Evolutionary conservation across 2,329 filamentous ascomycete species (phyloP).

Genomic region (Aureobasidium zeae): DNA sequence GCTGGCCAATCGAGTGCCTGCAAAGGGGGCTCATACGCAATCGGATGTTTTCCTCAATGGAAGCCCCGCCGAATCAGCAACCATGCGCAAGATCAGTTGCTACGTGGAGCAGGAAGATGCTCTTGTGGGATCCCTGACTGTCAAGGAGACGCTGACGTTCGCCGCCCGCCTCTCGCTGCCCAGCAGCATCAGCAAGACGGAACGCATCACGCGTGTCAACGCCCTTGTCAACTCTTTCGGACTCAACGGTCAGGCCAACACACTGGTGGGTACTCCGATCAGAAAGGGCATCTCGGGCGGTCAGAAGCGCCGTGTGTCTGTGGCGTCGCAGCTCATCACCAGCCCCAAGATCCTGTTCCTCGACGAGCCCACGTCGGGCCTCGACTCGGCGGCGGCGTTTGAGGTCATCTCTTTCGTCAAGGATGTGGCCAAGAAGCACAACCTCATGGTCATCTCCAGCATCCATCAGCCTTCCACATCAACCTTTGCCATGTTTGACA

Average conservation of each 20-base stretch:
- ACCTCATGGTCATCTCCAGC: slow-evolving; percentile 68
- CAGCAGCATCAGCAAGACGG: slow-evolving; percentile 43
- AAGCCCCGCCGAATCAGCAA: slow-evolving; percentile 39
- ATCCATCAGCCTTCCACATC: slow-evolving; percentile 79
- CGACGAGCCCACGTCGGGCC: slow-evolving; percentile 74
- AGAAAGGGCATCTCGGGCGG: slow-evolving; percentile 76
- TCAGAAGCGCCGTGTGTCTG: slow-evolving; percentile 71
- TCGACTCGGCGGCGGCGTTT: slow-evolving; percentile 67
- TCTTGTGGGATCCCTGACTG: slow-evolving; percentile 69
- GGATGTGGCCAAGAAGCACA: slow-evolving; percentile 55
- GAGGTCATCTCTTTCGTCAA: slow-evolving; percentile 70
- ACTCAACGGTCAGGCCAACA: slow-evolving; percentile 57
- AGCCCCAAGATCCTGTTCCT: slow-evolving; percentile 72
- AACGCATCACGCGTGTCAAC: slow-evolving; percentile 55
- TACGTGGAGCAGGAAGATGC: slow-evolving; percentile 88
- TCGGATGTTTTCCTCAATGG: slow-evolving; percentile 58
- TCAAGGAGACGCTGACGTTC: slow-evolving; percentile 70
- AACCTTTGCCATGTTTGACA: slow-evolving; percentile 74
- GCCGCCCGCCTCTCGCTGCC: slow-evolving; percentile 58
- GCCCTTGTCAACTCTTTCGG: slow-evolving; percentile 64
- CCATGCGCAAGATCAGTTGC: slow-evolving; percentile 57
- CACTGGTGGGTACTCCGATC: slow-evolving; percentile 71
- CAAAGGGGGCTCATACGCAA: slow-evolving; percentile 44
- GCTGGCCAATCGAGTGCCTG: slow-evolving; percentile 54
- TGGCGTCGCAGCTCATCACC: slow-evolving; percentile 74